Base-by-base conservation (phyloP, 371 early-diverging fungal species). In the Gilbertella persicaria region DNA sequence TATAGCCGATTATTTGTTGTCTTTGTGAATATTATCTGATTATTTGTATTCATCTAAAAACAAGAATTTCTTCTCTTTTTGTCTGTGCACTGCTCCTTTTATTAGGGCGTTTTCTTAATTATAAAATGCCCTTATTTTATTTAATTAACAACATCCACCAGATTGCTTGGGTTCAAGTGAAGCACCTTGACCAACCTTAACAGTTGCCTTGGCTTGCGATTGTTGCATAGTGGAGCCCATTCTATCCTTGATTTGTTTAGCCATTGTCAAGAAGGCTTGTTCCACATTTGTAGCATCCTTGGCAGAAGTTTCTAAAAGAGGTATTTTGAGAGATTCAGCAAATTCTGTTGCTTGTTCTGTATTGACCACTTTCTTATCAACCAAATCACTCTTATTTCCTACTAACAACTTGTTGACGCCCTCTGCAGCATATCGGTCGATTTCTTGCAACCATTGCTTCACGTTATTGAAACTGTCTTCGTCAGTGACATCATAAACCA, bases 331-430 rank as follows among this genome's bases (percentile, higher is more conserved):
- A 49, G 84, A 78, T 60, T 94, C 92, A 24, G 96, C 93, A 58
- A 93, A 87, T 66, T 92, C 94, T 82, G 87, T 87, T 28, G 91
- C 91, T 52, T 78, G 79, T 21, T 84, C 83, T 53, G 82, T 85
- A 28, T 87, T 88, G 35, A 88, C 88, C 40, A 87, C 87, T 79
- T 94, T 93, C 69, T 91, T 90, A 58, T 91, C 91, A 50, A 82
- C 79, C 78, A 97, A 82, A 79, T 99, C 99, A 63, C 94, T 91
- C 85, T 99, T 99, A 86, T 99, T 99, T 58, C 99, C 99, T 36
- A 99, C 90, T 45, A 99, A 73, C 58, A 98, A 82, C 82, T 98
- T 96, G 82, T 96, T 96, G 42, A 94, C 94, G 38, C 90, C 84
- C 46, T 71, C 72, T 43, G 72, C 69, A 35, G 76, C 76, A 53